phyloP scores from a whole-genome alignment of 1,139 yeast genomes.

The Sugiyamaella grinbergsii region DNA sequence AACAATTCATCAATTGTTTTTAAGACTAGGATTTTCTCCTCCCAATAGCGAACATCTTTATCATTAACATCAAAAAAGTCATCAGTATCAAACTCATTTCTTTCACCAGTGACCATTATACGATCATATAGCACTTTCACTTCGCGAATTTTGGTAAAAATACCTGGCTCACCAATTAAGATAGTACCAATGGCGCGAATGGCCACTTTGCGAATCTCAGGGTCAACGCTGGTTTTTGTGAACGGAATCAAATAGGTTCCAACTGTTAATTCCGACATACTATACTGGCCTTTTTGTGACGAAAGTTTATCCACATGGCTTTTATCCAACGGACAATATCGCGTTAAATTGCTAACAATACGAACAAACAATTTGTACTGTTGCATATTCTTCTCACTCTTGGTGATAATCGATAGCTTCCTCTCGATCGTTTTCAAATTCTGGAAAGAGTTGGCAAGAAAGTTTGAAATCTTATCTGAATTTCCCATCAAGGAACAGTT shows the following conservation, averaged over 20 bases:
- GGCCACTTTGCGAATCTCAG: constrained; percentile 52
- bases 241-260: constrained; percentile 59
- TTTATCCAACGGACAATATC: constrained; percentile 60
- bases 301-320: constrained; percentile 40
- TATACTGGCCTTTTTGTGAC: constrained; percentile 48
- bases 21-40: constrained; percentile 53
- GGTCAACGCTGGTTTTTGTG: constrained; percentile 45
- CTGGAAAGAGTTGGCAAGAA: constrained; percentile 42
- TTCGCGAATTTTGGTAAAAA: constrained; percentile 60
- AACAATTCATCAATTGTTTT: constrained; percentile 60
- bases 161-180: constrained; percentile 61
- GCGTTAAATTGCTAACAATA: constrained; percentile 59
- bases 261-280: constrained; percentile 54
- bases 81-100: neutral
- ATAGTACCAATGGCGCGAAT: constrained; percentile 58
- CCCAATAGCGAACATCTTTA: constrained; percentile 28
- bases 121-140: constrained; percentile 53
- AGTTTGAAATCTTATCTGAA: constrained; percentile 55
- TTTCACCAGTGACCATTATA: constrained; percentile 44
- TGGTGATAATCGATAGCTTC: neutral
- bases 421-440: constrained; percentile 4
- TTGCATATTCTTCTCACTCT: constrained; percentile 8
- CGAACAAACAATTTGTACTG: constrained; percentile 50
- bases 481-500: constrained; percentile 40
- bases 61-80: constrained; percentile 5